Evolutionary conservation across 345 rosid genomes (phyloP), one percentile per base, ranked within the genome.

Genomic region (Brassica carinata): DNA sequence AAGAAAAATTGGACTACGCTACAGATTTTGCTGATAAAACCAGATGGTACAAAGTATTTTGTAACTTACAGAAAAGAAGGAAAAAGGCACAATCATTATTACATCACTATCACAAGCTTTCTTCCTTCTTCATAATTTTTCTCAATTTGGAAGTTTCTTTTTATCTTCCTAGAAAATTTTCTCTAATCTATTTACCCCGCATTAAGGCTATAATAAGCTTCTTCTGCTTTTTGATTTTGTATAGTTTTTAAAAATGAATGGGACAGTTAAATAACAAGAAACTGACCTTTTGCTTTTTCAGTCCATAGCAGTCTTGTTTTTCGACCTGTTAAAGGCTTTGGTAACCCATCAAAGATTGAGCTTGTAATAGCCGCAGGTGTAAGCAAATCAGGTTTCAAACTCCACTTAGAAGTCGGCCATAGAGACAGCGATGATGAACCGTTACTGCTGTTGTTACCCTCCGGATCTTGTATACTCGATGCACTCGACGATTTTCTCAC

Each of bases 401-500:
- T 85, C 96, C 96, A 84, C 18, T 82, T 92, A n/a, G 94, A 82
- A 4, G 90, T 70, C 29, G 90, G 84, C 95, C 97, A 83, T 62
- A 87, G 73, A 7, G 88, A 85, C 10, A 72, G 15, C 5, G 66
- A 13, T 2, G 90, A 85, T 2, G 90, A 85, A 29, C 84, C 80
- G 18, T 78, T 75, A 59, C n/a, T 69, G 5, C 15, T 45, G 61
- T 34, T 38, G 72, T 57, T 72, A 40, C 78, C 83, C 0, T 88
- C 97, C 40, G 87, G 86, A 68, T 93, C 97, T 71, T 86, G 94
- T 80, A 96, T 83, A 79, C 87, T 89, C 1, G 97, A 84, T 18
- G 97, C 87, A 85, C 99, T 96, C 45, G 96, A 90, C 1, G 98
- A 96, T 83, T 92, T 96, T 82, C 89, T 90, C 57, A 96, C 90